A percentile compares a stretch with the other conserved stretches of the same genome.
Evolutionary conservation across 768 basidiomycete genomes (phyloP).

Genomic region (Phlebiopsis gigantea): DNA sequence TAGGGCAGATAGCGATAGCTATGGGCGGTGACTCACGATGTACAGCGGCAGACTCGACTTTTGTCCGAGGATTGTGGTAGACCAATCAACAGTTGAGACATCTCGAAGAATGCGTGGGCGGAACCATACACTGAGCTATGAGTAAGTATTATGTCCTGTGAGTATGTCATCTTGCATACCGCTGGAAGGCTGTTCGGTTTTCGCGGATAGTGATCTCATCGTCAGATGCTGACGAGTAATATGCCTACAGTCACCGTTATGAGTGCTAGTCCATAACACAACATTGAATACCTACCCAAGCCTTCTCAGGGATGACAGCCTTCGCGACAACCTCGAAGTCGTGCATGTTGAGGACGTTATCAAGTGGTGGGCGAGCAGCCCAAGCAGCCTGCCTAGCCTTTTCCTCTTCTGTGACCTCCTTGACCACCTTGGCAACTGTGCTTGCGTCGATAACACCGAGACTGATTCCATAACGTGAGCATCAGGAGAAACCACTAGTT

Average conservation of each 20-base stretch:
- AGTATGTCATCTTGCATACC: slow-evolving; percentile 36
- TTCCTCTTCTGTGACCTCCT: slow-evolving; percentile 65
- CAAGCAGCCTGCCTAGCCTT: slow-evolving; percentile 60
- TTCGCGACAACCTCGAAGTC: slow-evolving; percentile 96
- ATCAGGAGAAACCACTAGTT: not conserved
- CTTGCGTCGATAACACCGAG: slow-evolving; percentile 68
- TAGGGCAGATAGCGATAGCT: not conserved
- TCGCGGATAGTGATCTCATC: slow-evolving; percentile 90
- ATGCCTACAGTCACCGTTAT: slow-evolving; percentile 42
- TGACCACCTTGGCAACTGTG: slow-evolving; percentile 57
- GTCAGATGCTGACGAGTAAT: slow-evolving; percentile 94
- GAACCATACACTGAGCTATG: slow-evolving; percentile 23
- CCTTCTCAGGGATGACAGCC: slow-evolving; percentile 75
- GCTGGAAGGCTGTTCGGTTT: slow-evolving; percentile 88
- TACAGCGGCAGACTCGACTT: slow-evolving; percentile 76
- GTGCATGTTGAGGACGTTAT: slow-evolving; percentile 83
- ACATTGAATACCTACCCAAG: slow-evolving; percentile 49
- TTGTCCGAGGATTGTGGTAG: slow-evolving; percentile 76
- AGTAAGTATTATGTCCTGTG: not conserved
- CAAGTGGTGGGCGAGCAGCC: slow-evolving; percentile 61
- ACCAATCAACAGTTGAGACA: slow-evolving; percentile 81
- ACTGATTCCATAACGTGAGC: slow-evolving; percentile 17
- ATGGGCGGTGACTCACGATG: slow-evolving; percentile 23
- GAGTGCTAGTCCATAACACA: not conserved
- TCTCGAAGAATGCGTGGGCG: slow-evolving; percentile 52